These are phyloP conservation scores for Aureobasidium melanogenum DNA, from an alignment of 2,329 filamentous ascomycete species.

Conservation along the genomic window DNA sequence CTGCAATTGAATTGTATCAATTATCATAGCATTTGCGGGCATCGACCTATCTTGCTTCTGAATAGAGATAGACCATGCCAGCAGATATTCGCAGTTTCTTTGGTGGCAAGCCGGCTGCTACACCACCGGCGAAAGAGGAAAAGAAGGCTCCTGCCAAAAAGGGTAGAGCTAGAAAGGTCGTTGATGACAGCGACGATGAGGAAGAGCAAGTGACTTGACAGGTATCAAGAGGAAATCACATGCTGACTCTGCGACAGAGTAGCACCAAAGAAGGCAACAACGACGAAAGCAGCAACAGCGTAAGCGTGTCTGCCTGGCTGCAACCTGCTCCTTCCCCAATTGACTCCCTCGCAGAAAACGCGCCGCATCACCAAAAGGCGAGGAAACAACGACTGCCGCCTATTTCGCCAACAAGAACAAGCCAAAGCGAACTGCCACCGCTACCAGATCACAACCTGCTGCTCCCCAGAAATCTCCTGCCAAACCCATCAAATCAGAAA, in stretches of 20 bases:
- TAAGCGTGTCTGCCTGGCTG: slow-evolving; percentile 5
- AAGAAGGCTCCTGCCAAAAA: slow-evolving; percentile 33
- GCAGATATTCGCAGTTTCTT: slow-evolving; percentile 87
- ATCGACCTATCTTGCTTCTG: neutral
- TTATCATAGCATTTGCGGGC: neutral
- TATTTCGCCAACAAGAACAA: slow-evolving; percentile 52
- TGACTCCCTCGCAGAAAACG: slow-evolving; percentile 35
- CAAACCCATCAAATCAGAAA: slow-evolving; percentile 24
- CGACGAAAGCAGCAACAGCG: slow-evolving; percentile 26
- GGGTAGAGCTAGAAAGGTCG: slow-evolving; percentile 52
- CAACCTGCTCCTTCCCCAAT: slow-evolving; percentile 23
- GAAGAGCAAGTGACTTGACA: slow-evolving; percentile 25
- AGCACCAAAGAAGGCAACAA: slow-evolving; percentile 46
- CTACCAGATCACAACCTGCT: slow-evolving; percentile 17
- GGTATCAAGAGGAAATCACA: neutral
- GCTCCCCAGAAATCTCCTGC: slow-evolving; percentile 16
- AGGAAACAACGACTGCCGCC: slow-evolving; percentile 52
- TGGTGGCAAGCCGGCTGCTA: slow-evolving; percentile 59
- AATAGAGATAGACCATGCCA: slow-evolving; percentile 49
- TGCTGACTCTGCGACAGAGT: slow-evolving; percentile 24
- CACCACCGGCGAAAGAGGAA: slow-evolving; percentile 39
- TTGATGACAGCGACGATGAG: slow-evolving; percentile 76
- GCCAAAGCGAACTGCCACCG: slow-evolving; percentile 39
- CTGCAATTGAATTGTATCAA: neutral
- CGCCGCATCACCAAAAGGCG: slow-evolving; percentile 40